These are phyloP conservation scores for Dunaliella primolecta DNA, from an alignment of 139 green algal species.

Conservation along the genomic window DNA sequence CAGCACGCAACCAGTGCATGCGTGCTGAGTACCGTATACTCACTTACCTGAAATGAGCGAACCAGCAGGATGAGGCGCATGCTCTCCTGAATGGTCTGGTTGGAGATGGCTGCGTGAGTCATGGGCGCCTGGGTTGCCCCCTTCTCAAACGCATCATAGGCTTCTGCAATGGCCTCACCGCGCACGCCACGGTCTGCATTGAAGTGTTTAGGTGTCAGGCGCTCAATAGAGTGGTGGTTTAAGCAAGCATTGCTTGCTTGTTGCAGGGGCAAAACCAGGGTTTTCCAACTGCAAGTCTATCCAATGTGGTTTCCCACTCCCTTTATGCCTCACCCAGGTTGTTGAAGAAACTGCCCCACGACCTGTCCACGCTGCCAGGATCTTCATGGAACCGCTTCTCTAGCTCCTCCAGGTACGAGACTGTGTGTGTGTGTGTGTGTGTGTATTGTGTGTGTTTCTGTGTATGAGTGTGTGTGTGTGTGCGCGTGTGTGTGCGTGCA, in stretches of 20 bases:
- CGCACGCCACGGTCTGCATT: conserved; percentile 71
- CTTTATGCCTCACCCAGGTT: conserved; percentile 74
- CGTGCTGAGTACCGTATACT: too few species aligned
- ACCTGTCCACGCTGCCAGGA: conserved; percentile 77
- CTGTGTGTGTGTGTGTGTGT: not conserved
- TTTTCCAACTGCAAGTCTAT: too few species aligned
- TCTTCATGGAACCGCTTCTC: conserved; percentile 79
- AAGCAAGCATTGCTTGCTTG: too few species aligned
- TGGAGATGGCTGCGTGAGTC: conserved; percentile 70
- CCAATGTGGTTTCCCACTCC: too few species aligned
- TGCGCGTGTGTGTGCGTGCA: not conserved
- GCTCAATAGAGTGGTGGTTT: too few species aligned
- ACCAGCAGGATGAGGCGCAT: conserved; percentile 92
- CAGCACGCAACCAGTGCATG: too few species aligned
- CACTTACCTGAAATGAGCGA: conserved; percentile 85
- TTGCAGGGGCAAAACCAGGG: too few species aligned
- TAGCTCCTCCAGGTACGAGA: conserved; percentile 88
- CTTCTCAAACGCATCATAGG: conserved; percentile 79
- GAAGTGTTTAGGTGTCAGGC: too few species aligned
- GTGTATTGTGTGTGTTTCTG: too few species aligned
- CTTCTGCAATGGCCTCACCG: conserved; percentile 82
- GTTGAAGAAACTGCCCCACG: conserved; percentile 86
- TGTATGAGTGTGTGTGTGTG: too few species aligned
- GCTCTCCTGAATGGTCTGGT: conserved; percentile 91
- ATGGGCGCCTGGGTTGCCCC: conserved; percentile 64